Conservation (phyloP, 2,329 filamentous ascomycete species). For the Whalleya microplaca region DNA sequence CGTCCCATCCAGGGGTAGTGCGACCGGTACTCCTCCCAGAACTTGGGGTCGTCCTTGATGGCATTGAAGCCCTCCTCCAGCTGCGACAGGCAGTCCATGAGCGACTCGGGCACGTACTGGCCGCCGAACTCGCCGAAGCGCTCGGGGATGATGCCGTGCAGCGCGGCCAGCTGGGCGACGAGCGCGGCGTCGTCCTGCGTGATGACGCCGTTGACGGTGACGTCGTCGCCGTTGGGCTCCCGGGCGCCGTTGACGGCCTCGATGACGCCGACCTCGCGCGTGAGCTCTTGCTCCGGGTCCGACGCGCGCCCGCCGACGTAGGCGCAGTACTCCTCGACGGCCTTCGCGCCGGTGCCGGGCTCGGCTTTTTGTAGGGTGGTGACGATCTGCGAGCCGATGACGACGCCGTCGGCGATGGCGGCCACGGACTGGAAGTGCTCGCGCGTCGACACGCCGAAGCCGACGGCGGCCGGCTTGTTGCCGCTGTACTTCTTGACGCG, state of each 20-base stretch:
- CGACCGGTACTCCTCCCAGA: conserved; percentile 96
- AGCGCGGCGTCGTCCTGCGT: conserved; percentile 60
- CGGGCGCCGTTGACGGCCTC: conserved; percentile 67
- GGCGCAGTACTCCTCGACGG: conserved; percentile 85
- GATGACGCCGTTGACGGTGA: conserved; percentile 72
- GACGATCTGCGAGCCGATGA: conserved; percentile 95
- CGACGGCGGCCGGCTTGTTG: conserved; percentile 86
- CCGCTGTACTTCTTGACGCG: conserved; percentile 92
- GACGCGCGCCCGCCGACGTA: conserved; percentile 58
- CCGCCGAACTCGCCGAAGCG: conserved; percentile 96
- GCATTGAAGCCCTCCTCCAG: conserved; percentile 89
- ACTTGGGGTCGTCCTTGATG: conserved; percentile 82
- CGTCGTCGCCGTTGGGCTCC: conserved; percentile 59
- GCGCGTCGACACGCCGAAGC: conserved; percentile 93
- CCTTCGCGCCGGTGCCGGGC: conserved; percentile 67
- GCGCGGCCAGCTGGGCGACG: conserved; percentile 80
- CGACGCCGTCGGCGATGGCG: conserved; percentile 86
- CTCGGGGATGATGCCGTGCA: conserved; percentile 80
- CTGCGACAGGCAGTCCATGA: conserved; percentile 95
- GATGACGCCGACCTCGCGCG: conserved; percentile 70
- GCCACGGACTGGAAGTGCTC: conserved; percentile 91
- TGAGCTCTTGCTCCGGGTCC: conserved; percentile 43
- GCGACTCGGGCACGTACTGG: conserved; percentile 94
- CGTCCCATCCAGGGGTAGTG: conserved; percentile 98
- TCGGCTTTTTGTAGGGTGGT: conserved; percentile 73